Evolutionary conservation across 2,329 filamentous ascomycete species (phyloP), one percentile per base, ranked within the genome.

Genomic region (Beauveria australis): DNA sequence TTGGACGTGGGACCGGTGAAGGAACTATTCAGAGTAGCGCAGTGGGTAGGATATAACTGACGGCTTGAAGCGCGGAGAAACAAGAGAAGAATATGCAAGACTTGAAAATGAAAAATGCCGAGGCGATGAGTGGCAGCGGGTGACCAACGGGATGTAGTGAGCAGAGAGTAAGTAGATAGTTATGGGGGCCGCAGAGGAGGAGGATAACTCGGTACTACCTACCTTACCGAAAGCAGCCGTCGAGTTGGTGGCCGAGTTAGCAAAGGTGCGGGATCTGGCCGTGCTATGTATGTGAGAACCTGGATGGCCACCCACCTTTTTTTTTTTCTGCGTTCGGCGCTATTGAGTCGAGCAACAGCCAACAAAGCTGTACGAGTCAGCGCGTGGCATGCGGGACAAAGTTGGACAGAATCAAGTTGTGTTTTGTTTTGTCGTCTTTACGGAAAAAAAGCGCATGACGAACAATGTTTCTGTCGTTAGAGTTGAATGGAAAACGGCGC

Each of bases 281-380:
- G 57, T 37, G 48, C n/a, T 33, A 24, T 30, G 24, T 28, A 33
- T 30, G 24, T 28, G 49, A 41, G 58, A 54, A 60, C 58, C 58
- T 49, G 48, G 58, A 60, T 60, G 58, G 58, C 30, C 49, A 47
- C 37, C 57, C 57, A 43, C 14, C 55, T 43, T 49, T 51, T 49
- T 22, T 49, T 46, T 22, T 49, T 46, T 37, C 33, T 37, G 33
- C 33, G 33, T 37, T 37, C 12, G 14, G 33, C 33, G 33, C 33
- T 37, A 37, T 37, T 12, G 33, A 37, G 33, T 37, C 14, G 33
- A 37, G 33, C 33, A 37, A 37, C 10, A 37, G 33, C 33, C 5
- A 37, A 37, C 33, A 37, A 16, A 16, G 33, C 14, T 16, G 16
- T 16, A 37, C 33, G 33, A 37, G 12, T 37, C 33, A 37, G 14